Base-by-base conservation (phyloP, 352 stramenopile species). In the Phytopythium boreale region DNA sequence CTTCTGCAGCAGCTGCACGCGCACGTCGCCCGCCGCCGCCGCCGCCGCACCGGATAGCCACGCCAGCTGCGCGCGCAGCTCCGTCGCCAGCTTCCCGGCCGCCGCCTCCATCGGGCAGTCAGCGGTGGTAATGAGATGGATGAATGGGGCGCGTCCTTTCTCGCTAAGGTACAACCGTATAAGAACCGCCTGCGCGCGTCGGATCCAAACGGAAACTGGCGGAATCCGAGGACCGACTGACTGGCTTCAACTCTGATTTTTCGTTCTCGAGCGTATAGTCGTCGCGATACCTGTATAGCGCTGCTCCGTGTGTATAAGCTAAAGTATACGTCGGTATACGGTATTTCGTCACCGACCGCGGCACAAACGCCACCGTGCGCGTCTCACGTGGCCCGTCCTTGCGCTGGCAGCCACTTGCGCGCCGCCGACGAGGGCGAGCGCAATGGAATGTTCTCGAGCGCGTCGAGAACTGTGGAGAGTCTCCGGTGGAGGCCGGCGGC, bases 1-100 rank as follows among this genome's bases (percentile, higher is more conserved):
- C 51, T 75, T 69, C 59, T 75, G 70, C 41, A 71, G 55, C 6
- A 74, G 56, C 44, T 68, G 72, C 56, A 44, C 59, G 12, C 53
- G n/a, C 14, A 22, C 46, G 44, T 50, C 39, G 56, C n/a, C 67
- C 41, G 24, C 67, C 15, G 17, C 36, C 15, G 27, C n/a, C 19
- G 26, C 34, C 26, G 44, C 46, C 59, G 22, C 34, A 5, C 22
- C 39, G 41, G 14, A 37, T 43, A 17, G 12, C 44, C 26, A 44
- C 22, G 43, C 36, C 55, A 59, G 52, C 41, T 49, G 47, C 39
- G 17, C 60, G 37, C 39, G 56, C 56, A 58, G 26, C 29, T 20
- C 29, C 27, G 9, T 8, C 47, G 22, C 51, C 29, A 69, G 15
- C 6, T 34, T 37, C n/a, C 56, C 60, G n/a, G 63, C 47, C 11